phyloP scores from a whole-genome alignment of 2,329 filamentous ascomycete species.

The Endoconidiophora polonica region DNA sequence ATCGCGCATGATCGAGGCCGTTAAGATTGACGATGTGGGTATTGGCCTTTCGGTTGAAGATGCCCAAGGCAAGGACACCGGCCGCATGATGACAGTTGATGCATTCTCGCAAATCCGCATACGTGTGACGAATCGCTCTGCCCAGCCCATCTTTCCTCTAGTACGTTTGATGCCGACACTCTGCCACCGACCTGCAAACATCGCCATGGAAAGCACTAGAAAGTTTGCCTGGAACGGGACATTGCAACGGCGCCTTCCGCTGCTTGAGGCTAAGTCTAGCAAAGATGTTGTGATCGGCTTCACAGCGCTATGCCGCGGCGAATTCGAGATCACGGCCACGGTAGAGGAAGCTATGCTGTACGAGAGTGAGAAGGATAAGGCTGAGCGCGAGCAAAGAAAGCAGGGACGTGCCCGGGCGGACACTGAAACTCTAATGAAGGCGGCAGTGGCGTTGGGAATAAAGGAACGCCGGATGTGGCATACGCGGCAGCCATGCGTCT shows the following conservation, averaged over 20 bases:
- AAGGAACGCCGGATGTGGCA: slow-evolving; percentile 50
- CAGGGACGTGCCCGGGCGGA: slow-evolving; percentile 28
- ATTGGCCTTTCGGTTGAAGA: slow-evolving; percentile 29
- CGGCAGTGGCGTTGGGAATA: slow-evolving; percentile 36
- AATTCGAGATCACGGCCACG: slow-evolving; percentile 65
- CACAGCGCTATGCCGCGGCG: slow-evolving; percentile 59
- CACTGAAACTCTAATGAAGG: slow-evolving; percentile 37
- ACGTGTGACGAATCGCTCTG: slow-evolving; percentile 58
- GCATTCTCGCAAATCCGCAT: slow-evolving; percentile 53
- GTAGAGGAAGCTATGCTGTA: slow-evolving; percentile 62
- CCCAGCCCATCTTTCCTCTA: slow-evolving; percentile 49
- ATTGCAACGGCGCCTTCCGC: slow-evolving; percentile 55
- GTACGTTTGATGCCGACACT: slow-evolving; percentile 64
- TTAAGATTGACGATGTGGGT: slow-evolving; percentile 64
- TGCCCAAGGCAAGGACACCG: slow-evolving; percentile 15
- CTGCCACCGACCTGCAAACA: slow-evolving; percentile 51
- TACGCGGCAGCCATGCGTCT: slow-evolving; percentile 36
- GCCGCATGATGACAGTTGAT: slow-evolving; percentile 21
- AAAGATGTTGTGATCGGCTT: slow-evolving; percentile 50
- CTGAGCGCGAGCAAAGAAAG: slow-evolving; percentile 16
- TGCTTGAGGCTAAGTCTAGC: slow-evolving; percentile 41
- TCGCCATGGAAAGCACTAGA: slow-evolving; percentile 66
- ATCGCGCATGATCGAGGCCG: slow-evolving; percentile 63
- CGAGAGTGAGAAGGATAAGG: slow-evolving; percentile 20
- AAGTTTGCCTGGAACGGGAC: slow-evolving; percentile 75